Conservation (phyloP, 129 eudicot genomes). For the Escallonia herrerae region DNA sequence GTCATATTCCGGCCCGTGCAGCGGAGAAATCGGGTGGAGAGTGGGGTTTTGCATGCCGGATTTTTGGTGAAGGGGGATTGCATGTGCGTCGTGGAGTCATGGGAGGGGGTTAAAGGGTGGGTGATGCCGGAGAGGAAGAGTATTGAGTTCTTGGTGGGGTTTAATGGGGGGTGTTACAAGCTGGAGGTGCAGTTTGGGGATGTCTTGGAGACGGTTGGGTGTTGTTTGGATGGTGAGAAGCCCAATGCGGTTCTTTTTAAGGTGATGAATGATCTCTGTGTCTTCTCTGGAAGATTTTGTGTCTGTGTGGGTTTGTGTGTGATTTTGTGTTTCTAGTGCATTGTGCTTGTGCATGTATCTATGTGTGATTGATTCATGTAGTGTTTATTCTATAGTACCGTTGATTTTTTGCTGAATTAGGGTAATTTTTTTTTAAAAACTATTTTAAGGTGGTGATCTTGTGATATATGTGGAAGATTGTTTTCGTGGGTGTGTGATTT, state of each 20-base stretch:
- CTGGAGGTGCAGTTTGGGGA: constrained; percentile 78
- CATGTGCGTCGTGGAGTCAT: constrained; percentile 61
- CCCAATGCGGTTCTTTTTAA: constrained; percentile 64
- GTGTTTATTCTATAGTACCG: too few relatives aligned
- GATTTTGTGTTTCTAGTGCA: too few relatives aligned
- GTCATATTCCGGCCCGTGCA: constrained; percentile 51
- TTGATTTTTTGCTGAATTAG: too few relatives aligned
- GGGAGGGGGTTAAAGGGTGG: constrained; percentile 60
- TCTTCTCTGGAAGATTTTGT: too few relatives aligned
- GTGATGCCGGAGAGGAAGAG: constrained; percentile 68
- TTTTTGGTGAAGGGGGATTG: constrained; percentile 32
- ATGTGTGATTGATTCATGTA: too few relatives aligned
- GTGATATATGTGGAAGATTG: too few relatives aligned
- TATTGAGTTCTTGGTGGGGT: constrained; percentile 48
- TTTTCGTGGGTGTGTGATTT: too few relatives aligned
- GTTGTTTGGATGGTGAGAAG: constrained; percentile 32
- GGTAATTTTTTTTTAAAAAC: too few relatives aligned
- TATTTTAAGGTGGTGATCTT: too few relatives aligned
- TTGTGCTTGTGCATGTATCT: too few relatives aligned
- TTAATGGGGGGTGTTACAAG: constrained; percentile 35
- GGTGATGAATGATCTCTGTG: constrained; percentile 21
- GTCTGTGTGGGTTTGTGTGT: too few relatives aligned
- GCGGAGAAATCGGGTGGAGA: constrained; percentile 35
- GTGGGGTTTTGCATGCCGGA: constrained; percentile 47
- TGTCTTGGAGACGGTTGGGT: constrained; percentile 47